phyloP scores from a whole-genome alignment of 305 asterid genomes.

The Fraxinus greggii region DNA sequence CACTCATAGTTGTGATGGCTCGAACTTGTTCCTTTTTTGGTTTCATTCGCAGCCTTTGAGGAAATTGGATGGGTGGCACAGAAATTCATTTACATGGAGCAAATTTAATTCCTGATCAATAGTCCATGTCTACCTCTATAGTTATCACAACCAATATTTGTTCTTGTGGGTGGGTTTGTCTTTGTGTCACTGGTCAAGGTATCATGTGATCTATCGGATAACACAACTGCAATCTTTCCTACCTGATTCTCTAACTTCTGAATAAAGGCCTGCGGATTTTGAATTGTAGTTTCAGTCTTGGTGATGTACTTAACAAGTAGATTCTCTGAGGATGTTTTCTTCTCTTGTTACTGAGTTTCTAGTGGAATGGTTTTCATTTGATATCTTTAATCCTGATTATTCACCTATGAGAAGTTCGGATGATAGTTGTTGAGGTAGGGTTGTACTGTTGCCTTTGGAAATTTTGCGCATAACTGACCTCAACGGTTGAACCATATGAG shows the following conservation, averaged over 20 bases:
- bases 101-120: not conserved
- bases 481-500: not conserved
- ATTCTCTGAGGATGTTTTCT: not conserved
- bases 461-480: not conserved
- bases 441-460: not conserved
- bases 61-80: too few species aligned
- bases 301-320: not conserved
- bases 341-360: not conserved
- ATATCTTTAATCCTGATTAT: not conserved
- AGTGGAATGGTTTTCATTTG: not conserved
- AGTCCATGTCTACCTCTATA: not conserved
- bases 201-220: not conserved
- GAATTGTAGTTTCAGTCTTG: not conserved
- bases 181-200: not conserved
- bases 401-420: not conserved
- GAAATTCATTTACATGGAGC: not conserved
- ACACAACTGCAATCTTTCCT: not conserved
- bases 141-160: not conserved
- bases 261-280: not conserved
- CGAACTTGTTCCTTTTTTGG: not conserved
- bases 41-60: too few species aligned
- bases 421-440: not conserved
- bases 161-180: not conserved
- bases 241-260: not conserved
- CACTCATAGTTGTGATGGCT: not conserved